Conservation (phyloP, 306 rosid genomes). For the Ceratonia siliqua region DNA sequence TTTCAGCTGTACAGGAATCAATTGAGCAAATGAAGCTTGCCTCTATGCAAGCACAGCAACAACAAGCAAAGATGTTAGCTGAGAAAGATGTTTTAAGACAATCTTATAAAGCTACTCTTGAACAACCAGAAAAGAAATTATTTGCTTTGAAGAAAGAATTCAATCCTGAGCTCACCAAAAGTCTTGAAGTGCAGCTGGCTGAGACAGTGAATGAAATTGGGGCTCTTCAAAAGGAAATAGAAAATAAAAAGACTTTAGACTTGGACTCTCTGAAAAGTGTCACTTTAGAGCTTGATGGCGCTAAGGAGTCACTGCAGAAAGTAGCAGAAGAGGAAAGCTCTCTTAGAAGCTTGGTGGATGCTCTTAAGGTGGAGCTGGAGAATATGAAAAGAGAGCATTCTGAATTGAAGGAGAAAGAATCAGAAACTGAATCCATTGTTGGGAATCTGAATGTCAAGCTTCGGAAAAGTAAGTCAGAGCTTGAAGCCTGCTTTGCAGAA, state of each 20-base stretch:
- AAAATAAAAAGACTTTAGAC: conserved; percentile 54
- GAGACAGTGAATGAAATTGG: conserved; percentile 54
- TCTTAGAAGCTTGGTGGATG: conserved; percentile 51
- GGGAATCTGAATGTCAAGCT: conserved; percentile 59
- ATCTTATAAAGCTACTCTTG: conserved; percentile 52
- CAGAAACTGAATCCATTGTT: conserved; percentile 65
- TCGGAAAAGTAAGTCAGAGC: conserved; percentile 54
- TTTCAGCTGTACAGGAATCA: conserved; percentile 57
- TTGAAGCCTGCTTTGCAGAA: conserved; percentile 57
- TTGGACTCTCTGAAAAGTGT: conserved; percentile 56
- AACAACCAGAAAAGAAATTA: conserved; percentile 52
- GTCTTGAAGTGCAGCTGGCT: conserved; percentile 51
- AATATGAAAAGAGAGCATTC: conserved; percentile 57
- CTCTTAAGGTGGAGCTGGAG: conserved; percentile 62
- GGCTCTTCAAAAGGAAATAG: conserved; percentile 54
- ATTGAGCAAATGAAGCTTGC: conserved; percentile 55
- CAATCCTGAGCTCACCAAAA: conserved; percentile 50
- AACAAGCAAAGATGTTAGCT: conserved; percentile 47
- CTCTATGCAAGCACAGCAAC: conserved; percentile 50
- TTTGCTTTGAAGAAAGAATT: conserved; percentile 45
- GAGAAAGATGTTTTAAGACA: conserved; percentile 56
- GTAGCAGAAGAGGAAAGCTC: conserved; percentile 65
- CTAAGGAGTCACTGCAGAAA: conserved; percentile 65
- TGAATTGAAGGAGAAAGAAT: conserved; percentile 67
- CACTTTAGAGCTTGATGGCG: conserved; percentile 63